phyloP scores from a whole-genome alignment of 805 yeast species.

The Zygoascus ofunaensis region DNA sequence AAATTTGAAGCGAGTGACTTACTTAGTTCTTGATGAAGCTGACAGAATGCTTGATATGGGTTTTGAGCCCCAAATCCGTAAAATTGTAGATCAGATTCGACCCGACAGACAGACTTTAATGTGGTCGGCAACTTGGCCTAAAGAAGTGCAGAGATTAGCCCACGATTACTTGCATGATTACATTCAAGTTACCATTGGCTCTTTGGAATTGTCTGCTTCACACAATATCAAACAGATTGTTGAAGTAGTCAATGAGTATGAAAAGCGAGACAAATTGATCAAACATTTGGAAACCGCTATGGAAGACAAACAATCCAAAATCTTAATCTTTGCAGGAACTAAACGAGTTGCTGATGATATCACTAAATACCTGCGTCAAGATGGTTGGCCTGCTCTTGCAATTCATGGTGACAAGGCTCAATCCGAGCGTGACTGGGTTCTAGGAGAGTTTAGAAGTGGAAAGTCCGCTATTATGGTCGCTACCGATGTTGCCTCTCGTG shows the following conservation, averaged over 20 bases:
- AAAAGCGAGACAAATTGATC: slow-evolving; percentile 83
- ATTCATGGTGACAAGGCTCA: slow-evolving; percentile 98
- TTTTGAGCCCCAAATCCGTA: slow-evolving; percentile 98
- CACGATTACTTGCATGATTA: slow-evolving; percentile 86
- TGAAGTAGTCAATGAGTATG: slow-evolving; percentile 84
- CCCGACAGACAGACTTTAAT: slow-evolving; percentile 98
- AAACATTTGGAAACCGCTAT: slow-evolving; percentile 80
- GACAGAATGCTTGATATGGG: slow-evolving; percentile 99
- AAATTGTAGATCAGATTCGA: slow-evolving; percentile 94
- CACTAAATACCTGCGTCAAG: slow-evolving; percentile 82
- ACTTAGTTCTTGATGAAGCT: slow-evolving; percentile 96
- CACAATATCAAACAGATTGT: slow-evolving; percentile 91
- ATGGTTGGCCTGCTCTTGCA: slow-evolving; percentile 98
- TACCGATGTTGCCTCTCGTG: slow-evolving; percentile 99
- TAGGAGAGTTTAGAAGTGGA: slow-evolving; percentile 85
- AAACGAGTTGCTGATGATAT: slow-evolving; percentile 97
- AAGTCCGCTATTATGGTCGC: slow-evolving; percentile 97
- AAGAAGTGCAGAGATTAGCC: slow-evolving; percentile 89
- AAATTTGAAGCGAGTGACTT: slow-evolving; percentile 90
- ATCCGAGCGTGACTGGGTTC: slow-evolving; percentile 98
- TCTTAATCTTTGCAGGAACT: slow-evolving; percentile 88
- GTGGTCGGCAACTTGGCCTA: slow-evolving; percentile 99
- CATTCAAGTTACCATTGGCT: slow-evolving; percentile 94
- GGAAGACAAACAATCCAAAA: slow-evolving; percentile 56
- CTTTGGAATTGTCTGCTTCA: slow-evolving; percentile 90